Percentiles rank a stretch among this genome's conserved stretches.
Evolutionary conservation across 257 asterid genomes (phyloP).

Genomic region (Solanum virginianum): DNA sequence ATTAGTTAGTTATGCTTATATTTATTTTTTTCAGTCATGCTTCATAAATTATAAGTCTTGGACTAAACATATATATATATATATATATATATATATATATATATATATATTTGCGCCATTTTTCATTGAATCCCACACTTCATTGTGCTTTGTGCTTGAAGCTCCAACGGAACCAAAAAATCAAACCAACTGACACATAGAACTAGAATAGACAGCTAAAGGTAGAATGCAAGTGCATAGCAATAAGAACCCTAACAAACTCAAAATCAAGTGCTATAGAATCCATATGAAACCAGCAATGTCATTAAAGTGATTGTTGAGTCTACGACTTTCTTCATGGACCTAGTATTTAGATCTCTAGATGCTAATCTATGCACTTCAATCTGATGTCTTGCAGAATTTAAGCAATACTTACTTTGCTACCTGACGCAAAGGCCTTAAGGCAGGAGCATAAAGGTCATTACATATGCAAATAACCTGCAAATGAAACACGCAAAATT

Average conservation of each 20-base stretch:
- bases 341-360: neutral
- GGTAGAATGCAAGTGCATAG: neutral
- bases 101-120: no score
- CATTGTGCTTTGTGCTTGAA: neutral
- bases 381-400: neutral
- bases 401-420: slow-evolving; percentile 59
- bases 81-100: no score
- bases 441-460: slow-evolving; percentile 87
- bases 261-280: neutral
- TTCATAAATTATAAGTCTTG: no score
- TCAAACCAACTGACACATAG: neutral
- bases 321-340: neutral
- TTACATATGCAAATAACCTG: slow-evolving; percentile 96
- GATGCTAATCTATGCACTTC: neutral
- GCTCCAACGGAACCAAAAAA: neutral
- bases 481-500: slow-evolving; percentile 16
- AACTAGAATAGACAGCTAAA: neutral
- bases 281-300: neutral
- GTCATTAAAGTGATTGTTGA: neutral
- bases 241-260: neutral
- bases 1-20: neutral
- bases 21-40: no score
- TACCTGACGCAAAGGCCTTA: slow-evolving; percentile 90
- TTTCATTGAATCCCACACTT: neutral
- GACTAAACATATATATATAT: neutral